A percentile compares a stretch with the other conserved stretches of the same genome.
Conservation (phyloP, 2,329 filamentous ascomycete genomes). For the Xylaria sp. region DNA sequence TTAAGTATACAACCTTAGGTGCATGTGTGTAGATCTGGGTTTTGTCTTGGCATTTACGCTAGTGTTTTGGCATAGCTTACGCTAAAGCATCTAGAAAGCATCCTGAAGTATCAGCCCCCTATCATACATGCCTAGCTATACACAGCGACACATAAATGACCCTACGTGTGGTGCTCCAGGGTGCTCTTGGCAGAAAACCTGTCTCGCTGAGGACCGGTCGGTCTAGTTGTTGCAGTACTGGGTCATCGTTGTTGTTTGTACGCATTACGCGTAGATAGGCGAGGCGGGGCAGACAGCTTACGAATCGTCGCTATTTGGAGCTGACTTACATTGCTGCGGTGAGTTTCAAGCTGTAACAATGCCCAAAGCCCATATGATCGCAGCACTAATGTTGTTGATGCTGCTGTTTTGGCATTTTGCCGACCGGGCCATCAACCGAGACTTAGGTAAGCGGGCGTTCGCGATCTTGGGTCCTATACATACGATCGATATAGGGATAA, state of each 20-base stretch:
- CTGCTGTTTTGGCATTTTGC: constrained; percentile 11
- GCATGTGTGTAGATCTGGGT: background rate
- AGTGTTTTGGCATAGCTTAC: constrained; percentile 8
- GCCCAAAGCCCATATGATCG: background rate
- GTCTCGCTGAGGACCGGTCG: background rate
- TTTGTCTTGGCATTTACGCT: constrained; percentile 1
- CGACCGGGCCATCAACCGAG: constrained; percentile 31
- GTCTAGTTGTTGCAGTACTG: background rate
- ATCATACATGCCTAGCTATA: background rate
- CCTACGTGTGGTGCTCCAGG: no score
- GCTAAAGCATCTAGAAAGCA: background rate
- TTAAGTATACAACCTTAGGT: background rate
- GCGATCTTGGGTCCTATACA: constrained; percentile 29
- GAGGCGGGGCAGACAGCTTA: constrained; percentile 23
- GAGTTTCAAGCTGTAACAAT: constrained; percentile 26
- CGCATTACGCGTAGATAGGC: constrained; percentile 12
- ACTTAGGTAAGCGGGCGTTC: constrained; percentile 8
- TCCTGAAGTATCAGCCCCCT: background rate
- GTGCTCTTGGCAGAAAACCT: background rate
- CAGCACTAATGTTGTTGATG: background rate
- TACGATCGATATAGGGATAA: constrained; percentile 27
- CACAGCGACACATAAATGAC: background rate
- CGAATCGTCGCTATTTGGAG: constrained; percentile 11
- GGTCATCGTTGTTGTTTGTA: background rate
- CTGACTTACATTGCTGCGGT: constrained; percentile 5